Conservation (phyloP, 116 monocot species). For the Phalaenopsis hybrid region DNA sequence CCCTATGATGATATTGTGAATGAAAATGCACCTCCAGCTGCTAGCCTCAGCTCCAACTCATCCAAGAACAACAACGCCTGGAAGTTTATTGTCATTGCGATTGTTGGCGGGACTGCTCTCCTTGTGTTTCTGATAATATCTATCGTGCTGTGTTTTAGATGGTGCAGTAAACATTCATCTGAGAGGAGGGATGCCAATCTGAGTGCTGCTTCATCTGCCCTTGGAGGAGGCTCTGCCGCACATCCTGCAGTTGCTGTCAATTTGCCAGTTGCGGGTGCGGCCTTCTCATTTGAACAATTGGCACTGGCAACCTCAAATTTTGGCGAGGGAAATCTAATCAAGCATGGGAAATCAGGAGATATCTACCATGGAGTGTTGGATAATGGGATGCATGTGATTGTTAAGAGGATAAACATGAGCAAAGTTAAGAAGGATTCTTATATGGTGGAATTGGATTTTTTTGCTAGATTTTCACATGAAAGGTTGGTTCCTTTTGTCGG, state of each 20-base stretch:
- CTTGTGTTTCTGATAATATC: conserved; percentile 22
- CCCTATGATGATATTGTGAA: conserved; percentile 20
- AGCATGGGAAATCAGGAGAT: conserved; percentile 70
- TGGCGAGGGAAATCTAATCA: conserved; percentile 49
- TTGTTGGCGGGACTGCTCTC: conserved; percentile 35
- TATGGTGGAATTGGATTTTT: conserved; percentile 65
- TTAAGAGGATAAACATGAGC: conserved; percentile 53
- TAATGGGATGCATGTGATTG: conserved; percentile 44
- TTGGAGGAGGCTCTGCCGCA: conserved; percentile 15
- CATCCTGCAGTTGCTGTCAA: conserved; percentile 10
- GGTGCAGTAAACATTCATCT: conserved; percentile 3
- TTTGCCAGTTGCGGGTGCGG: conserved; percentile 26
- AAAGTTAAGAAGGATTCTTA: conserved; percentile 30
- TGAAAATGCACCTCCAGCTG: conserved; percentile 9
- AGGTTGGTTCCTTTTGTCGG: conserved; percentile 73
- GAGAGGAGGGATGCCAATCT: conserved; percentile 8
- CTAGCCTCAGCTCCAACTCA: conserved; percentile 5
- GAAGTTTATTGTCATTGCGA: conserved; percentile 48
- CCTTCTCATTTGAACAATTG: conserved; percentile 56
- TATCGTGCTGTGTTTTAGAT: conserved; percentile 27
- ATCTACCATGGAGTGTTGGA: conserved; percentile 57
- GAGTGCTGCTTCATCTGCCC: conserved; percentile 5
- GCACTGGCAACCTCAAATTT: conserved; percentile 45
- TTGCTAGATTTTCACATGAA: conserved; percentile 38
- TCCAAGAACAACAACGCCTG: conserved; percentile 30